phyloP scores from a whole-genome alignment of 2,329 filamentous ascomycete species.

The Xylariomycetidae sp. region DNA sequence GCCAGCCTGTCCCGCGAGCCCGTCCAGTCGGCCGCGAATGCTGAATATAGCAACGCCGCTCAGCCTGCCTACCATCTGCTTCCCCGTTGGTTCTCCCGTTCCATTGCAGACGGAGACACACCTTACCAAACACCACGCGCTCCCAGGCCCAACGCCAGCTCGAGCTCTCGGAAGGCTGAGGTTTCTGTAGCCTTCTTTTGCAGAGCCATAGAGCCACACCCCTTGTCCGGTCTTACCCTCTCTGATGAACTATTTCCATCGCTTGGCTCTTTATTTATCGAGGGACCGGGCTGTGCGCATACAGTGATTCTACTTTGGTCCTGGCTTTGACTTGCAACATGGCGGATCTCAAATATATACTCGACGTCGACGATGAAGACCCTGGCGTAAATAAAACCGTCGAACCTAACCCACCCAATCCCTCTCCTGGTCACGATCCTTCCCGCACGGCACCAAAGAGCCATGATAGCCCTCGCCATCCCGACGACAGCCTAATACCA shows the following conservation, averaged over 20 bases:
- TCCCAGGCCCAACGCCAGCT: slow-evolving; percentile 1
- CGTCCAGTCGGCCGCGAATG: slow-evolving; percentile 24
- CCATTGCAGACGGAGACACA: slow-evolving; percentile 31
- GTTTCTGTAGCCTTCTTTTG: slow-evolving; percentile 26
- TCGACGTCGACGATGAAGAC: slow-evolving; percentile 48
- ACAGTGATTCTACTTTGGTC: slow-evolving; percentile 25
- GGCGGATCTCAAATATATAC: slow-evolving; percentile 51
- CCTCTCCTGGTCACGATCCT: slow-evolving; percentile 30
- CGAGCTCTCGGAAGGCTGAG: slow-evolving; percentile 33
- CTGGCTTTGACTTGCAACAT: slow-evolving; percentile 33
- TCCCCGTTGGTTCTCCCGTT: slow-evolving; percentile 30
- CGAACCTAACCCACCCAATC: slow-evolving; percentile 32
- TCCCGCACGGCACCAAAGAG: slow-evolving; percentile 30
- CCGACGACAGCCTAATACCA: slow-evolving; percentile 25
- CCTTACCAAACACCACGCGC: slow-evolving; percentile 21
- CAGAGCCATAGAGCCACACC: slow-evolving; percentile 25
- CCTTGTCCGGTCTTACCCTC: slow-evolving; percentile 18
- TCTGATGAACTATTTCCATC: slow-evolving; percentile 23
- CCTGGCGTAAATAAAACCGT: slow-evolving; percentile 40
- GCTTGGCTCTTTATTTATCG: slow-evolving; percentile 26
- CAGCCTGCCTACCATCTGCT: slow-evolving; percentile 26
- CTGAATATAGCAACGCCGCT: slow-evolving; percentile 37
- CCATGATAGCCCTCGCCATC: slow-evolving; percentile 34
- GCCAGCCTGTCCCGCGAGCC: slow-evolving; percentile 6
- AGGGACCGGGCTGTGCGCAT: slow-evolving; percentile 27